A percentile compares a stretch with the other conserved stretches of the same genome.
Conservation (phyloP, 106 monocot genomes). For the Allium cepa region DNA sequence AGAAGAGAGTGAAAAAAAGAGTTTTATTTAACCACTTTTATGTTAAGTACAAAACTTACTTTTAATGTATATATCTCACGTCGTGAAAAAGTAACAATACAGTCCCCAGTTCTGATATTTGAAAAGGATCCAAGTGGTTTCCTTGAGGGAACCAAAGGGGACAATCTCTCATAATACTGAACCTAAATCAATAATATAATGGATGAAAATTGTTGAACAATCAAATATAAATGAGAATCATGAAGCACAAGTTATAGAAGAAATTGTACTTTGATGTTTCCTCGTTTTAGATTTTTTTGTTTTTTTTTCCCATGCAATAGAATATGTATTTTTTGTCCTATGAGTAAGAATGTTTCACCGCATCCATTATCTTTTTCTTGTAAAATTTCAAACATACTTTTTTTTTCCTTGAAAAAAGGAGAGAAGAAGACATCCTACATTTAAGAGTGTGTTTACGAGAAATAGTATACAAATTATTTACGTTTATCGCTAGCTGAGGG, state of each 20-base stretch:
- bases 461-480: no score
- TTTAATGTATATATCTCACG: conserved; percentile 74
- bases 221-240: neutral
- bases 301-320: neutral
- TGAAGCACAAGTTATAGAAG: neutral
- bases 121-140: conserved; percentile 69
- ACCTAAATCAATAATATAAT: conserved; percentile 35
- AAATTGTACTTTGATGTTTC: neutral
- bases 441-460: no score
- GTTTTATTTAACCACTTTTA: no score
- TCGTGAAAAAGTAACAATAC: conserved; percentile 83
- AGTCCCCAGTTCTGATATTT: conserved; percentile 67
- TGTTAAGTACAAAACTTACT: conserved; percentile 25
- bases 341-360: no score
- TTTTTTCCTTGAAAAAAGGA: no score
- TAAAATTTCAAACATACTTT: no score
- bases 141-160: conserved; percentile 65
- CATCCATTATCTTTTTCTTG: no score
- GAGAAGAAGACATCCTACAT: no score
- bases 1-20: no score
- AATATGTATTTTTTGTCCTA: no score
- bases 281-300: neutral
- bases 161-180: conserved; percentile 87
- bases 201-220: neutral
- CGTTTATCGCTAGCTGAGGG: no score